phyloP scores from a whole-genome alignment of 768 basidiomycete genomes.

The Rhizopogon vulgaris region DNA sequence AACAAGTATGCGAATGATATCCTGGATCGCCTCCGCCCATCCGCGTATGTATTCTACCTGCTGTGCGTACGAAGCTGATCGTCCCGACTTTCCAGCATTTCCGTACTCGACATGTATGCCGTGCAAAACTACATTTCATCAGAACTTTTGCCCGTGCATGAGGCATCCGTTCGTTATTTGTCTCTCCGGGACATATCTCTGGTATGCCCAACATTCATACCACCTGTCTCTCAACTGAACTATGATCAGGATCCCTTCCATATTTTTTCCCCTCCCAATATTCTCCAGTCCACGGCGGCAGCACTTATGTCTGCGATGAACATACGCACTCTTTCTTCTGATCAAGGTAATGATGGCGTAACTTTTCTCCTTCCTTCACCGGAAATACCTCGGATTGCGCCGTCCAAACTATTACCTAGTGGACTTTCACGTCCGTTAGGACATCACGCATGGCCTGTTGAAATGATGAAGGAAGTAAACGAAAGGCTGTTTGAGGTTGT shows the following conservation, averaged over 20 bases:
- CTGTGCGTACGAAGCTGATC: background rate
- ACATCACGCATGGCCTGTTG: conserved; percentile 30
- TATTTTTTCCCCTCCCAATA: conserved; percentile 49
- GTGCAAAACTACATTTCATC: conserved; percentile 41
- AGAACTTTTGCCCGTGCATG: conserved; percentile 27
- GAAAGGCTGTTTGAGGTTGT: conserved; percentile 30
- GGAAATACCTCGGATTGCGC: conserved; percentile 35
- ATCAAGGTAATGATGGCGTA: background rate
- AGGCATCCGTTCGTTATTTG: conserved; percentile 52
- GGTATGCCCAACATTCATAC: conserved; percentile 1
- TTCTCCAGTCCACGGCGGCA: conserved; percentile 49
- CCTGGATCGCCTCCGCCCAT: conserved; percentile 38
- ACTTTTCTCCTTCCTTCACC: conserved; percentile 46
- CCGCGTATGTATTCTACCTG: conserved; percentile 29
- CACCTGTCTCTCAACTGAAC: background rate
- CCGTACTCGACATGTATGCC: conserved; percentile 49
- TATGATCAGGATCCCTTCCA: conserved; percentile 27
- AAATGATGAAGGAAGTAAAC: conserved; percentile 29
- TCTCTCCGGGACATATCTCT: conserved; percentile 17
- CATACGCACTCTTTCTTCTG: conserved; percentile 5
- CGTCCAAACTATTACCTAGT: conserved; percentile 30
- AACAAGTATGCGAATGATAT: conserved; percentile 39
- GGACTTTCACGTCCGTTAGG: conserved; percentile 18
- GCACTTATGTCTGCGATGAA: conserved; percentile 35
- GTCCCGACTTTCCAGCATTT: conserved; percentile 28